These are phyloP conservation scores for Sugiyamaella floridensis DNA, from an alignment of 805 yeast species.

Conservation along the genomic window DNA sequence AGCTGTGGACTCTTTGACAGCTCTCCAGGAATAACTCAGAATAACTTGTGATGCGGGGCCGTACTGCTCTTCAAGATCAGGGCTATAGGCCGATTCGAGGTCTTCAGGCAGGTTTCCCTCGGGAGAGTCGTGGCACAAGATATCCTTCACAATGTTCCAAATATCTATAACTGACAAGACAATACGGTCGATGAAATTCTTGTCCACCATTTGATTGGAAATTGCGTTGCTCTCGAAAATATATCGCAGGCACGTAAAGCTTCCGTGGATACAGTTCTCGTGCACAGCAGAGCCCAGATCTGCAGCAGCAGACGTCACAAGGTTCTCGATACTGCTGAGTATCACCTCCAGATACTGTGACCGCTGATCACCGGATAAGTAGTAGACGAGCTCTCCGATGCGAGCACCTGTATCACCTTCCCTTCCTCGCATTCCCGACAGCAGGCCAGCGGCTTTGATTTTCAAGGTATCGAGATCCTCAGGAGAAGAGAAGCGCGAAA, in stretches of 20 bases:
- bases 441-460: constrained; percentile 19
- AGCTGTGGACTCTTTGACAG: constrained; percentile 65
- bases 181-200: constrained; percentile 19
- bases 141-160: constrained; percentile 43
- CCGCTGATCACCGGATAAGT: constrained; percentile 20
- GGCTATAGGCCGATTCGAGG: constrained; percentile 19
- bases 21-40: constrained; percentile 72
- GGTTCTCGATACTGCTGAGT: constrained; percentile 30
- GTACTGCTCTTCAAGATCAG: constrained; percentile 23
- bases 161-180: constrained; percentile 18
- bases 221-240: constrained; percentile 33
- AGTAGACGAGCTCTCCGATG: constrained; percentile 46
- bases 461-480: constrained; percentile 25
- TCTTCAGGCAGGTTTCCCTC: constrained; percentile 54
- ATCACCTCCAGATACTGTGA: constrained; percentile 29
- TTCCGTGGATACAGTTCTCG: constrained; percentile 59
- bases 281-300: constrained; percentile 40
- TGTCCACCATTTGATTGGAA: constrained; percentile 7
- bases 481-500: constrained; percentile 22
- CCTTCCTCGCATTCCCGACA: constrained; percentile 43
- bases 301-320: constrained; percentile 30
- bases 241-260: constrained; percentile 50
- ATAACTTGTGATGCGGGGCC: constrained; percentile 39
- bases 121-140: constrained; percentile 63
- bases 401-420: constrained; percentile 77